A percentile compares a stretch with the other conserved stretches of the same genome.
Conservation (phyloP, 2,329 filamentous ascomycete species). For the Nemania serpens region DNA sequence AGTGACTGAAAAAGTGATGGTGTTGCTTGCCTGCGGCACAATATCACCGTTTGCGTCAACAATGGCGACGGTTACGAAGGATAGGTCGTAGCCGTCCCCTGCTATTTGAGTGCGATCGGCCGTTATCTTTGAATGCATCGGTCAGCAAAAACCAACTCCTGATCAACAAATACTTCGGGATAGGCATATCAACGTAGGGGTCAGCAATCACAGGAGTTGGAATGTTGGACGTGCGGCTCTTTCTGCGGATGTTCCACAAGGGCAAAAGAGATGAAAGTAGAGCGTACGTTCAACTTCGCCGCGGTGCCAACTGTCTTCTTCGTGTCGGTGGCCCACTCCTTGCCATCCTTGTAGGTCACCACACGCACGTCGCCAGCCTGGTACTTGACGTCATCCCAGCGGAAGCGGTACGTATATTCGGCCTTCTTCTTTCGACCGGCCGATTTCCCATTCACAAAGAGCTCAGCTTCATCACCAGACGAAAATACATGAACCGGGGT, state of each 20-base stretch:
- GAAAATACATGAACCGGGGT: conserved; percentile 62
- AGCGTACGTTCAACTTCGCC: conserved; percentile 42
- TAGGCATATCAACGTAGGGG: not conserved
- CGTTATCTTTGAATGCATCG: conserved; percentile 27
- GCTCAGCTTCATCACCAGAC: conserved; percentile 56
- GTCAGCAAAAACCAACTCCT: conserved; percentile 1
- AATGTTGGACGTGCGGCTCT: not conserved
- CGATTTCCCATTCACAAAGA: conserved; percentile 57
- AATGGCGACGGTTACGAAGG: conserved; percentile 52
- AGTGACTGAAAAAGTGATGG: conserved; percentile 49
- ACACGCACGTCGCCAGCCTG: conserved; percentile 53
- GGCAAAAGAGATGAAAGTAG: not conserved
- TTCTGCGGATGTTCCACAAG: not conserved
- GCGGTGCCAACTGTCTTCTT: conserved; percentile 49
- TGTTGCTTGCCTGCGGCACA: conserved; percentile 49
- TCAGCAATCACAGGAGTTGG: not conserved
- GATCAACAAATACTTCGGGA: not conserved
- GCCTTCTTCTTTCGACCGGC: conserved; percentile 47
- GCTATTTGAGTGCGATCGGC: conserved; percentile 47
- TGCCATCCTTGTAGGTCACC: conserved; percentile 53
- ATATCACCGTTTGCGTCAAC: conserved; percentile 49
- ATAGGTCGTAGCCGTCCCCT: conserved; percentile 51
- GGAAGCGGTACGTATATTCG: conserved; percentile 51
- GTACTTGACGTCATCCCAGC: conserved; percentile 58
- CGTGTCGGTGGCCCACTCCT: conserved; percentile 50